Base-by-base conservation (phyloP, 2,329 filamentous ascomycete species). In the Arthrobotrys megalospora region DNA sequence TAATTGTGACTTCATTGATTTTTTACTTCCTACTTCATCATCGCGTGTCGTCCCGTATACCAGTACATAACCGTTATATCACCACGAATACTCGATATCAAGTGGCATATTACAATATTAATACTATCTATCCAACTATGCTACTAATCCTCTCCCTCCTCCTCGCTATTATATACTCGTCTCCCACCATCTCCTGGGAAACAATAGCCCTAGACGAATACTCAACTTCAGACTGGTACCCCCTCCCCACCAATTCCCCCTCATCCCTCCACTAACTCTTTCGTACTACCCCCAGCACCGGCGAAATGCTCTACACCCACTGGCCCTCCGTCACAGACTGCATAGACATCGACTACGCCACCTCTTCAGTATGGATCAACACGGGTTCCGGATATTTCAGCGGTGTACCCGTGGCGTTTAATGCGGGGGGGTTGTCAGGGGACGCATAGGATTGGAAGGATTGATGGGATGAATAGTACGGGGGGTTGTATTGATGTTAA, bases 321-420 rank as follows among this genome's bases (percentile, higher is more conserved):
- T 72, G 75, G 75, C 75, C 75, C 3, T 72, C 67, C 21, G 62
- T 78, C 21, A 53, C 60, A 0, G 75, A 78, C 47, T 72, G 75
- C 62, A 68, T 78, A 38, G 62, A 78, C 11, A 50, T 78, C 11
- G 75, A 78, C 67, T 78, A 72, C 53, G 24, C 8, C 28, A 78
- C 75, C 7, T 34, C 68, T 16, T 78, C 75, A 3, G 16, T 58
- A 1, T 78, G 43, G 43, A 67, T 78, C 28, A 72, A 78, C 28
- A 50, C 75, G 1, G 75, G 67, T 10, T 52, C 43, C 2, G 75
- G 75, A 10, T 78, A 62, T n/a, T 78, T 78, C 14, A 28, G 67
- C 3, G 75, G 75, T 2, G 60, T 78, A 5, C 48, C 67, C 6
- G 67, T 78, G 2, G 67, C 41, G 1, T 65, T 67, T 19, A n/a